Base-by-base conservation (phyloP, 257 asterid genomes). In the Handroanthus guayacan region DNA sequence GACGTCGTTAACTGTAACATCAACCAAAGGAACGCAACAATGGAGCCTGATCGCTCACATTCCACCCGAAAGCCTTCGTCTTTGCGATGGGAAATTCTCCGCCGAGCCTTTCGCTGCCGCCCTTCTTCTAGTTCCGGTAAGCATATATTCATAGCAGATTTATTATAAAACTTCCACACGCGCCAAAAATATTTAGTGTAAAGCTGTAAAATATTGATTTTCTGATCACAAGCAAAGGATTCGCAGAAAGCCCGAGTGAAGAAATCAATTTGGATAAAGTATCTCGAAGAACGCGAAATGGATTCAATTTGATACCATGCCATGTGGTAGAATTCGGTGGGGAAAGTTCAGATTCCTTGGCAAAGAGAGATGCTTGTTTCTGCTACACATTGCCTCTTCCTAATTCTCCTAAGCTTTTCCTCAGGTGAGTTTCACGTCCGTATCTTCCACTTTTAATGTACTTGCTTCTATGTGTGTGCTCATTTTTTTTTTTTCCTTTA, bases 41-140 rank as follows among this genome's bases (percentile, higher is more conserved):
- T 80, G 90, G 80, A 80, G 68, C 37, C 77, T 39, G 73, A 44
- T 62, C 71, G 13, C 64, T 18, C 81, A 20, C 80, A 39, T 31
- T 37, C 82, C 66, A 65, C 75, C 39, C 81, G 88, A 55, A 85
- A 45, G 43, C 78, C 89, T 13, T 84, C 97, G 34, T 81, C 95
- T 47, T 81, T 89, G 77, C 87, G 97, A 36, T 93, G 98, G 98
- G 78, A 82, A 74, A 90, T 93, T 60, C 91, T 91, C 78, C 92
- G 97, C 55, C 94, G 88, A 34, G 93, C 95, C 62, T 87, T 93
- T 78, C 87, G 78, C 72, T 85, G 84, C 78, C 82, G 84, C 31
- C 77, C 67, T 47, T 68, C 87, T 16, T 79, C 89, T 41, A 14
- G 51, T 62, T 57, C 84, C 67, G 93, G 95, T 89, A 41, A 41